Evolutionary conservation across 441 rosid species (phyloP), one percentile per base, ranked within the genome.

Genomic region (Populus tomentosa): DNA sequence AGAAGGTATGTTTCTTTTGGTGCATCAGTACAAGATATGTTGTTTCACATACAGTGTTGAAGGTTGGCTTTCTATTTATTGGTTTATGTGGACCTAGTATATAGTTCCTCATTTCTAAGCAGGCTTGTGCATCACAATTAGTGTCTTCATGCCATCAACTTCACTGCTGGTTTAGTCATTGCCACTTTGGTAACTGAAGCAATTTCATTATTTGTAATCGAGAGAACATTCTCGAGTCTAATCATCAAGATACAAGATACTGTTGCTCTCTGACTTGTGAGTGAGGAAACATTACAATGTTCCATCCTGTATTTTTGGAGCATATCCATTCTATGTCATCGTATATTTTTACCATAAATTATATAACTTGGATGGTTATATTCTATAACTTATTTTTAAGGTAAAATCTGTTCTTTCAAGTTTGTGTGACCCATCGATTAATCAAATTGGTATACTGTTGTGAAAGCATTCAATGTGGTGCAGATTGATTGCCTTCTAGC

Each of bases 401-500:
- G 7, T 33, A 20, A 6, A 50, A 32, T n/a, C 50, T 21, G 6
- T 30, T 38, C 20, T 9, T 50, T n/a, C 59, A 26, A 70, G 35
- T 24, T 26, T 8, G 69, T 18, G 21, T 62, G n/a, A 0, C 24
- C 24, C 36, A 3, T 63, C 24, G 26, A 36, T 36, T 62, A 30
- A 35, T 62, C 33, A 8, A 30, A 56, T 30, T 75, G 64, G 24
- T 36, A 30, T 72, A 38, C 70, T 73, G 70, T 67, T 81, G n/a
- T 70, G 42, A 67, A 42, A 61, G 42, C 72, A 11, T 83, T 66
- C 62, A 64, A 50, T 67, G 28, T 77, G 63, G 69, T 82, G 80
- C 30, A 84, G 85, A 75, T 80, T 67, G 85, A 84, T 71, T 70
- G 82, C 53, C 85, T 84, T 67, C 81, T 84, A 26, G 77, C 75